Conservation (phyloP, 345 rosid genomes). For the Citrus unshiu region DNA sequence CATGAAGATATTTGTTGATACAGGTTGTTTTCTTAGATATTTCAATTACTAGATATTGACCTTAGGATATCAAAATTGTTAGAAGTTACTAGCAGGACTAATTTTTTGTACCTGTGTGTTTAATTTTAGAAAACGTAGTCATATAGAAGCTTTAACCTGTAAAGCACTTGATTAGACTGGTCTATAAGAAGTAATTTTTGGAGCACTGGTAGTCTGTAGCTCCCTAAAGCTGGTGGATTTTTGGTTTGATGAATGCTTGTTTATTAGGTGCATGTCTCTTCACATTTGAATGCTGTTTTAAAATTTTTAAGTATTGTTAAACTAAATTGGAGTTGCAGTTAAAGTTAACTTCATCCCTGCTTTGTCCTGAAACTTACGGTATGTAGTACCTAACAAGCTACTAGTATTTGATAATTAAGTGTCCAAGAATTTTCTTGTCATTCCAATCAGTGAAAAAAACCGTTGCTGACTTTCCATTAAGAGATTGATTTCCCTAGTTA, state of each 20-base stretch:
- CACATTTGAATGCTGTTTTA: background rate
- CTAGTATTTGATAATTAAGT: background rate
- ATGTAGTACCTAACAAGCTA: background rate
- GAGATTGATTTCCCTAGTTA: constrained; percentile 4
- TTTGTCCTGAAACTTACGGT: background rate
- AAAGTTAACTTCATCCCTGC: background rate
- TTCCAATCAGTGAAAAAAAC: background rate
- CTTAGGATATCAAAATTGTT: background rate
- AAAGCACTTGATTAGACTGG: background rate
- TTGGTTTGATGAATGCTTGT: background rate
- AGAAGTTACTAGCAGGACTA: background rate
- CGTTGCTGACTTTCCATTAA: background rate
- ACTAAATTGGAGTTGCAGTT: background rate
- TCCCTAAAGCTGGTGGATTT: background rate
- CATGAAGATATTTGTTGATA: constrained; percentile 98
- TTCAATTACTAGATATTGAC: background rate
- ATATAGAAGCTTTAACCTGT: background rate
- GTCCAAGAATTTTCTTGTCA: background rate
- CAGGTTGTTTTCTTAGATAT: constrained; percentile 48
- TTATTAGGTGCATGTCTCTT: background rate
- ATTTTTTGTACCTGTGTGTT: background rate
- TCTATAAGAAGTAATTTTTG: background rate
- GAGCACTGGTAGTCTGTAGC: background rate
- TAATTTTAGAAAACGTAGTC: background rate
- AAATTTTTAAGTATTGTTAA: background rate